Evolutionary conservation across 345 rosid species (phyloP).

Genomic region (Kernera saxatilis): DNA sequence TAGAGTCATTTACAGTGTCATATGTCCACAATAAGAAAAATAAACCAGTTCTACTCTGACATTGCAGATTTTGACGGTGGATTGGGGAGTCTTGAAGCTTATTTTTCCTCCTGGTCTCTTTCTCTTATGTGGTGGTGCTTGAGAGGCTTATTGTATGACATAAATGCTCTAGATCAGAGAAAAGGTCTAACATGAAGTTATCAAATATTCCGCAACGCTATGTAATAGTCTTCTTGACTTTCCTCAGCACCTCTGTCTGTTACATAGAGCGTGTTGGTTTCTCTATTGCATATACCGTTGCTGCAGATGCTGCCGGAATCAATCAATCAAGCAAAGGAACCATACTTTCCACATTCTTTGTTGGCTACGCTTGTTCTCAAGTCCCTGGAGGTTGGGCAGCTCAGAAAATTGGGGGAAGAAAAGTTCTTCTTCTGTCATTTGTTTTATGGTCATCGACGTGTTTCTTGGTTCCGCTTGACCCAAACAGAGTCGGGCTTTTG

Average conservation of each 20-base stretch:
- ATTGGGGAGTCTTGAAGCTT: not conserved
- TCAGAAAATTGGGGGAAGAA: conserved; percentile 84
- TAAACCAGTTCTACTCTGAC: not conserved
- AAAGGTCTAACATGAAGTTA: conserved; percentile 41
- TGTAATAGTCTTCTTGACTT: conserved; percentile 75
- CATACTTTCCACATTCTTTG: conserved; percentile 78
- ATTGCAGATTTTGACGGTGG: conserved; percentile 14
- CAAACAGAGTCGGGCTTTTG: conserved; percentile 52
- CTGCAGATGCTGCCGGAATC: conserved; percentile 88
- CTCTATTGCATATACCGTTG: conserved; percentile 87
- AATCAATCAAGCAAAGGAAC: conserved; percentile 90
- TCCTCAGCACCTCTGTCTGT: conserved; percentile 80
- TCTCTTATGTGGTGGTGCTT: conserved; percentile 29
- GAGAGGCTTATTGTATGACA: conserved; percentile 16
- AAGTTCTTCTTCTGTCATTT: conserved; percentile 82
- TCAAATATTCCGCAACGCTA: conserved; percentile 72
- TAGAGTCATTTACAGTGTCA: not conserved
- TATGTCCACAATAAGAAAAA: not conserved
- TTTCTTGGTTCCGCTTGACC: conserved; percentile 79
- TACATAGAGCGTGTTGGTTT: conserved; percentile 96
- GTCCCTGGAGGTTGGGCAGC: conserved; percentile 99
- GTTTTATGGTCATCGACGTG: conserved; percentile 89
- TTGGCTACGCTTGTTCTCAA: conserved; percentile 93
- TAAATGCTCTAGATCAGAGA: conserved; percentile 1
- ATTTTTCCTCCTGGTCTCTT: not conserved